Base-by-base conservation (phyloP, 768 basidiomycete genomes). In the Auriscalpium microsporum region DNA sequence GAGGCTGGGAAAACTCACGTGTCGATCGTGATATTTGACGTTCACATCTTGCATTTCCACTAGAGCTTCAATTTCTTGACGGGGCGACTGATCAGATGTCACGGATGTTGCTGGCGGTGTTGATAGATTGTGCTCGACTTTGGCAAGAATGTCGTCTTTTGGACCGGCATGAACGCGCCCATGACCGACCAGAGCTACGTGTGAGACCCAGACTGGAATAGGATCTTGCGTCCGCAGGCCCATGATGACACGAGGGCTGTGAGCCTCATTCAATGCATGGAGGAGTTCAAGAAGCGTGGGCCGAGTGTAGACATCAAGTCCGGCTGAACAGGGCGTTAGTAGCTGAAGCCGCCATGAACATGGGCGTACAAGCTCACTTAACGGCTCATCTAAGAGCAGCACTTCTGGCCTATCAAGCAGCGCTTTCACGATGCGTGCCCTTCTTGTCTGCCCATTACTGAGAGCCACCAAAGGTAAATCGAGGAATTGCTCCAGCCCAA, bases 401-500 rank as follows among this genome's bases (percentile, higher is more conserved):
- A 97, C 65, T 57, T 84, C 78, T 0, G 93, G 91, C 46, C 78
- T 75, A 16, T 69, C 72, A 35, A 97, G 65, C 9, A 97, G 68
- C 0, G 89, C 88, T 59, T 84, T 81, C 9, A 89, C 75, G 48
- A 99, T 88, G 46, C 94, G 74, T 6, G 93, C 93, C 16, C 91
- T 73, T 40, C 94, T 73, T 34, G 86, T 97, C 73, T 99, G 94
- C 0, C 95, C 95, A 63, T 94, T 95, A 58, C 87, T 90, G 51
- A 98, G 68, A 0, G 90, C 90, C 8, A 97, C 76, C 4, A 90
- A 66, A 0, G 95, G 95, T 6, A 95, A 64, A 64, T 94, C 86
- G n/a, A 98, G 72, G 23, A 94, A 69, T 5, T 73, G 61, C 2
- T 68, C 66, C 42, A 97, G 71, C 9, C 78, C 77, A 66, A 97